Conservation (phyloP, 805 yeast species). For the Lachancea sp. region DNA sequence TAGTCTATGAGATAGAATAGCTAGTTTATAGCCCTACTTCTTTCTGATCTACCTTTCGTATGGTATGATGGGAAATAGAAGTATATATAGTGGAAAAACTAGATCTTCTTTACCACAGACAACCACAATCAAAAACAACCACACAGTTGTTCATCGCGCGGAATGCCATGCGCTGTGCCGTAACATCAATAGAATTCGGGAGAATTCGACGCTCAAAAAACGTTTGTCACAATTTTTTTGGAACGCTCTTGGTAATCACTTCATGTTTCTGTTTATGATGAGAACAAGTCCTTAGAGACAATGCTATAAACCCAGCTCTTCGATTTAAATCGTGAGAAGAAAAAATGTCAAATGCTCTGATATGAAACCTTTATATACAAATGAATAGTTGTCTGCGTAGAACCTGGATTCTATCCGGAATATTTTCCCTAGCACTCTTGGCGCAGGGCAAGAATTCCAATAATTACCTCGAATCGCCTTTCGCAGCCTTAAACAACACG, state of each 20-base stretch:
- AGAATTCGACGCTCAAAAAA: slow-evolving; percentile 1
- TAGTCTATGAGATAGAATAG: too few species aligned
- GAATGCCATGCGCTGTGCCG: too few species aligned
- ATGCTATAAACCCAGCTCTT: slow-evolving; percentile 39
- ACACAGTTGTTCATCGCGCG: too few species aligned
- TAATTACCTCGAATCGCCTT: slow-evolving; percentile 43
- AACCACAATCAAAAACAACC: too few species aligned
- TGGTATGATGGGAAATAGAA: too few species aligned
- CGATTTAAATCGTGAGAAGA: slow-evolving; percentile 33
- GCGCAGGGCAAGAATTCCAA: background rate
- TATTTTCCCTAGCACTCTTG: background rate
- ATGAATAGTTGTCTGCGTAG: background rate
- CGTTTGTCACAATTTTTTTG: background rate
- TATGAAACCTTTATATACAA: slow-evolving; percentile 3
- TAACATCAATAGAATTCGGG: background rate
- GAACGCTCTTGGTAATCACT: background rate
- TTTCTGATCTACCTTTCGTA: too few species aligned
- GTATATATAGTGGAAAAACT: too few species aligned
- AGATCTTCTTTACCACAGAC: too few species aligned
- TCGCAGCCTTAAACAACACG: slow-evolving; percentile 63
- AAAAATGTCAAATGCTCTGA: slow-evolving; percentile 35
- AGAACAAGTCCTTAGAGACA: slow-evolving; percentile 34
- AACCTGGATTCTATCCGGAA: background rate
- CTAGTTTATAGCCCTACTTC: too few species aligned
- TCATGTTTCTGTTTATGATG: slow-evolving; percentile 29